Percentiles rank a stretch among this genome's conserved stretches.
Evolutionary conservation across 2,329 filamentous ascomycete species (phyloP).

Genomic region (Diaporthe destruens): DNA sequence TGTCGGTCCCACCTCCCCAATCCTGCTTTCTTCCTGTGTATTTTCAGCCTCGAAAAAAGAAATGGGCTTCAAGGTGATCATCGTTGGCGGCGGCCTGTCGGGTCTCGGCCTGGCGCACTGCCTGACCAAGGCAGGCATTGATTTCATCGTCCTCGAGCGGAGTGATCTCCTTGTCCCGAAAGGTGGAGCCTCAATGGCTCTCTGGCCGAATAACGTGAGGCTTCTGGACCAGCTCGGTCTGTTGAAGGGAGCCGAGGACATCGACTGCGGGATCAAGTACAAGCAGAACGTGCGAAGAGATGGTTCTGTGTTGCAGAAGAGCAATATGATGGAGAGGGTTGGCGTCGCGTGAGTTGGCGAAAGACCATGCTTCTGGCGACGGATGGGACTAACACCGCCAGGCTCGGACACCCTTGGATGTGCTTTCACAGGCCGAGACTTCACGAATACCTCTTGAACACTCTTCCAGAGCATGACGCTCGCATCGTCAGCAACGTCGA

Average conservation of each 20-base stretch:
- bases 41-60: not conserved
- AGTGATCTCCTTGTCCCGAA: constrained; percentile 44
- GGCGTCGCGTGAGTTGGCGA: constrained; percentile 36
- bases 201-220: constrained; percentile 47
- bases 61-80: constrained; percentile 46
- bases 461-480: constrained; percentile 41
- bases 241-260: constrained; percentile 42
- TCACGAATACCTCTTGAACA: constrained; percentile 43
- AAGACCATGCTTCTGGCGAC: not conserved
- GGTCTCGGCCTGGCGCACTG: constrained; percentile 50
- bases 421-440: constrained; percentile 44
- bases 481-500: constrained; percentile 43
- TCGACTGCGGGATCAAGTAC: constrained; percentile 41
- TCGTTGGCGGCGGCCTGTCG: constrained; percentile 50
- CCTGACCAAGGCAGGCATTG: constrained; percentile 49
- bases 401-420: constrained; percentile 45
- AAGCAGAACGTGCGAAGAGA: constrained; percentile 43
- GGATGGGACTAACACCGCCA: constrained; percentile 10
- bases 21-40: not conserved
- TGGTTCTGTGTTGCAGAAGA: constrained; percentile 42
- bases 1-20: not conserved
- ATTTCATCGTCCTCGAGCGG: constrained; percentile 49
- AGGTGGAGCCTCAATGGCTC: constrained; percentile 44
- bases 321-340: constrained; percentile 43
- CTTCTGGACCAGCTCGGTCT: constrained; percentile 49